Evolutionary conservation across 495 filamentous ascomycete species (phyloP).

Genomic region (Penicillium odoratum): DNA sequence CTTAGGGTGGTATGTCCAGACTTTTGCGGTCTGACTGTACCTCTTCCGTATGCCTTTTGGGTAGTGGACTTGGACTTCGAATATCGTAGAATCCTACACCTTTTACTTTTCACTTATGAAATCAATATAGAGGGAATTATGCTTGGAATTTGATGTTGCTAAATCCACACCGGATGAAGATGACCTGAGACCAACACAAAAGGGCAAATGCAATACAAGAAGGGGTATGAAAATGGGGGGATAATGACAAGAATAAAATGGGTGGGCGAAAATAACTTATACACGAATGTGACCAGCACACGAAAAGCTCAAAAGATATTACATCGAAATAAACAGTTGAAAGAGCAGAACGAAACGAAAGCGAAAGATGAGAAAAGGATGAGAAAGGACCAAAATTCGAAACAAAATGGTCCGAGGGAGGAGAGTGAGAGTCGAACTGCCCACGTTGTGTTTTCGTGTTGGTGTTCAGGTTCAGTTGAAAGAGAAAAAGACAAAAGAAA

Average conservation of each 20-base stretch:
- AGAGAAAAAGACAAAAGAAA: conserved; percentile 18
- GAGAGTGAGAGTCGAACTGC: conserved; percentile 7
- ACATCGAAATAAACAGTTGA: conserved; percentile 27
- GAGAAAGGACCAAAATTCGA: conserved; percentile 12
- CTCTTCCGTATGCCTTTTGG: not conserved
- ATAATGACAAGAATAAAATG: conserved; percentile 23
- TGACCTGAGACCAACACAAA: conserved; percentile 30
- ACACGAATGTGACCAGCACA: conserved; percentile 41
- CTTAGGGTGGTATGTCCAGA: no score
- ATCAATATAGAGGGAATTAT: conserved; percentile 3
- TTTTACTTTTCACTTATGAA: not conserved
- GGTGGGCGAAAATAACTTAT: conserved; percentile 32
- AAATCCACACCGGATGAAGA: conserved; percentile 22
- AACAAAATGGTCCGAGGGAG: conserved; percentile 9
- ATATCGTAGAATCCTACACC: not conserved
- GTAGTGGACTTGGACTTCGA: not conserved
- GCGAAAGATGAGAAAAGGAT: conserved; percentile 6
- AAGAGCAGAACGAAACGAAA: conserved; percentile 9
- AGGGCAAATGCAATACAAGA: conserved; percentile 32
- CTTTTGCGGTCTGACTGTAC: no score
- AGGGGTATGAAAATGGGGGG: conserved; percentile 31
- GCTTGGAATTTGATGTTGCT: conserved; percentile 22
- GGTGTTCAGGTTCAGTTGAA: conserved; percentile 9
- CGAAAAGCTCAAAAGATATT: conserved; percentile 25
- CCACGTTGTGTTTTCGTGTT: conserved; percentile 14